Evolutionary conservation across 2,329 filamentous ascomycete genomes (phyloP), one percentile per base, ranked within the genome.

Genomic region (Microdochium nivale): DNA sequence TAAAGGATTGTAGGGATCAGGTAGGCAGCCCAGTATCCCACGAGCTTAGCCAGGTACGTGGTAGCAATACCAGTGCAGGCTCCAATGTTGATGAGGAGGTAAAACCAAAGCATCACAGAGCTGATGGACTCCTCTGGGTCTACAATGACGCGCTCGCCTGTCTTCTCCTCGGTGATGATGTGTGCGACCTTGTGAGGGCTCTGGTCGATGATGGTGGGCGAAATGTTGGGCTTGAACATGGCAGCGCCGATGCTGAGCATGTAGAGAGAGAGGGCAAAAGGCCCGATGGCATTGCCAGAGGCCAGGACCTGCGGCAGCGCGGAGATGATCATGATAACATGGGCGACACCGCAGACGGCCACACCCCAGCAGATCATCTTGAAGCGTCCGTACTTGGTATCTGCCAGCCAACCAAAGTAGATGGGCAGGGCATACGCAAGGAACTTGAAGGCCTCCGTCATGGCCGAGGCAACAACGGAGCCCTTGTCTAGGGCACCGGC

Each of bases 171-270:
- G 46, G 66, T 59, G 78, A 78, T 0, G 74, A 84, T 72, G 48
- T 72, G 74, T 11, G 77, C 72, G 35, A 76, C 74, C 25, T 79
- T 79, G 35, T 78, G 75, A 7, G 70, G 74, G 60, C 82, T 79
- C 62, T 88, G 84, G 58, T 88, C 84, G n/a, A 84, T 80, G 30
- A 88, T 75, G 4, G 86, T 72, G 0, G 84, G 82, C 0, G 82
- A 81, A 35, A 90, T 83, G 57, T 88, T 89, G 37, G 83, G 70
- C 69, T 90, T 90, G 74, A 89, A 88, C 61, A 72, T 68, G 51
- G 67, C 86, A 2, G 85, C 86, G 32, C 86, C 86, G 7, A 88
- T 63, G 19, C 71, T 64, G 1, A 76, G 65, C 44, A 74, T 69
- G 56, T 76, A 77, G 48, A 77, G 67, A 13, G 83, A 84, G 62